phyloP scores from a whole-genome alignment of 176 grass and related monocot genomes.

The Carex cristatella region DNA sequence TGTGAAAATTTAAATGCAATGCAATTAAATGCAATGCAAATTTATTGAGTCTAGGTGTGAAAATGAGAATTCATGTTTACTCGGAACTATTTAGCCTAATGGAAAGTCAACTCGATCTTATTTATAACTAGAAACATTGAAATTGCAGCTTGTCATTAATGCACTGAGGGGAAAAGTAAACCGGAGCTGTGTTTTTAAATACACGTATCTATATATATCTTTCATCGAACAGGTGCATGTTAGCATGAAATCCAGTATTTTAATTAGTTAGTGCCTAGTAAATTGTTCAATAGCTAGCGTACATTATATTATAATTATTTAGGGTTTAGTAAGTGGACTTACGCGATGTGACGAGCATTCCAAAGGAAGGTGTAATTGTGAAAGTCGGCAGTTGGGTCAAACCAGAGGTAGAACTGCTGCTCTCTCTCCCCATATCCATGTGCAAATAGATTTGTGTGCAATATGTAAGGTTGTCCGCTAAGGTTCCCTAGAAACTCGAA shows the following conservation, averaged over 20 bases:
- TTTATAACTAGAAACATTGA: neutral
- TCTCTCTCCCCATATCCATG: slow-evolving; percentile 47
- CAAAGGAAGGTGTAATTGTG: slow-evolving; percentile 55
- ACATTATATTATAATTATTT: neutral
- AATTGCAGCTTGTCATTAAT: neutral
- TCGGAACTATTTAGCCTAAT: neutral
- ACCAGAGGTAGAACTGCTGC: slow-evolving; percentile 59
- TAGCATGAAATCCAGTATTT: neutral
- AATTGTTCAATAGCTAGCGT: neutral
- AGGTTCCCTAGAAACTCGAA: slow-evolving; percentile 60
- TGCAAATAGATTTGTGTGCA: slow-evolving; percentile 66
- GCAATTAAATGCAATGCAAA: no score
- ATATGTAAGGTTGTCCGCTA: slow-evolving; percentile 42
- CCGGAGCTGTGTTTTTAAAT: neutral
- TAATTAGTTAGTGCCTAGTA: neutral
- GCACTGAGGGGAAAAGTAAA: neutral
- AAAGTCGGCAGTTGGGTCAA: slow-evolving; percentile 65
- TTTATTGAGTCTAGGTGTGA: neutral
- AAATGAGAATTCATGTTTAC: neutral
- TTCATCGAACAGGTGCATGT: neutral
- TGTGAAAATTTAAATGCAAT: no score
- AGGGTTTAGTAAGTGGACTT: slow-evolving; percentile 17
- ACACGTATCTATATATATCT: slow-evolving; percentile 4
- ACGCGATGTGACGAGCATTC: slow-evolving; percentile 49
- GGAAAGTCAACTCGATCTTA: neutral